Conservation (phyloP, 345 rosid genomes). For the Salix caprea region DNA sequence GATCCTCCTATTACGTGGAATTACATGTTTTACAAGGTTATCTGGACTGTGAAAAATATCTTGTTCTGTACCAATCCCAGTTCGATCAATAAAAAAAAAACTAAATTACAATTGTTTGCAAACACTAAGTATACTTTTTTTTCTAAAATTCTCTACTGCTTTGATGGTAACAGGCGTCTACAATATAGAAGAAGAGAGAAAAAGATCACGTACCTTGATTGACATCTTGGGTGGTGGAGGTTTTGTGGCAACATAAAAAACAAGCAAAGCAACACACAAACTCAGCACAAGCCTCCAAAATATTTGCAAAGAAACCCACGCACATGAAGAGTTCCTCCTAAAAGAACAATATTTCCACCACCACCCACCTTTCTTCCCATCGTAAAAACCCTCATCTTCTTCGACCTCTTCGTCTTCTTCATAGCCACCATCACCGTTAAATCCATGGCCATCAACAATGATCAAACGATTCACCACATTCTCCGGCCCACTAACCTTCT, state of each 20-base stretch:
- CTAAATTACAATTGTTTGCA: too few species aligned
- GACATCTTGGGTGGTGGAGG: conserved; percentile 70
- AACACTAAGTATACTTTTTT: too few species aligned
- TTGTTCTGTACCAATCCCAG: too few species aligned
- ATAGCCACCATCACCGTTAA: background rate
- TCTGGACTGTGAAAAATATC: background rate
- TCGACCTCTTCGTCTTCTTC: conserved; percentile 11
- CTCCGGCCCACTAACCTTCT: conserved; percentile 15
- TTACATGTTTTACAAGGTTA: background rate
- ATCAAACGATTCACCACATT: conserved; percentile 41
- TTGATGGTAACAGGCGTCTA: too few species aligned
- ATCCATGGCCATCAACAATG: conserved; percentile 26
- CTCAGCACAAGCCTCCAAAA: conserved; percentile 72
- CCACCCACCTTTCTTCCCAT: conserved; percentile 25
- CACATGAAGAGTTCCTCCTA: conserved; percentile 39
- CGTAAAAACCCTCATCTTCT: conserved; percentile 17
- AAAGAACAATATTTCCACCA: conserved; percentile 60
- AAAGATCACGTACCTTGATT: conserved; percentile 41
- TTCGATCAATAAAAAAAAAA: too few species aligned
- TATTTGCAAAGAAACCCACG: conserved; percentile 63
- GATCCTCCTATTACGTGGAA: background rate
- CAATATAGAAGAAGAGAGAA: background rate
- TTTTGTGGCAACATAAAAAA: conserved; percentile 72
- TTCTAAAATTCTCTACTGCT: too few species aligned
- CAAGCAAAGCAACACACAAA: conserved; percentile 66